Evolutionary conservation across 805 yeast genomes (phyloP).

Genomic region (Wickerhamiella siamensis): DNA sequence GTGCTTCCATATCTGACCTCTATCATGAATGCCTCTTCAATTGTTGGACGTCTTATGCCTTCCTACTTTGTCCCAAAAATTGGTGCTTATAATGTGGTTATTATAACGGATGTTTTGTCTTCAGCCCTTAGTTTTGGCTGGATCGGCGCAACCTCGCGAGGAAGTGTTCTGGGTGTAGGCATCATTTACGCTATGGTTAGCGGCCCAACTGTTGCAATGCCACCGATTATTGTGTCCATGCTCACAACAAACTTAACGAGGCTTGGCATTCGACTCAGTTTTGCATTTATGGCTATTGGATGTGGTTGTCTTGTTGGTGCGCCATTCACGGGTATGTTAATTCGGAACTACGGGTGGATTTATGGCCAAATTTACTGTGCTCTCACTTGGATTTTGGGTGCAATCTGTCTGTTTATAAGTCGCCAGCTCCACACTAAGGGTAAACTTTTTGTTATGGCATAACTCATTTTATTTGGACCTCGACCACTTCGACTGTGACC

Average conservation of each 20-base stretch:
- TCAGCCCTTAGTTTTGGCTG: constrained; percentile 23
- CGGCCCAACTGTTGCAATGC: constrained; percentile 21
- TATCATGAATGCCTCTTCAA: constrained; percentile 27
- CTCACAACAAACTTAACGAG: constrained; percentile 16
- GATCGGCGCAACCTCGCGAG: constrained; percentile 21
- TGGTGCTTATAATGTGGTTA: not conserved
- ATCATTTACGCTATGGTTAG: constrained; percentile 21
- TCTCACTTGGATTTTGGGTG: not conserved
- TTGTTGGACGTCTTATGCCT: constrained; percentile 37
- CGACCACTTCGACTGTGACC: no score
- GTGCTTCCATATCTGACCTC: constrained; percentile 23
- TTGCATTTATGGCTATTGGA: constrained; percentile 43
- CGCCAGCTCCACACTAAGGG: constrained; percentile 2
- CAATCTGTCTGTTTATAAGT: not conserved
- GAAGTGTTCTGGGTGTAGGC: constrained; percentile 19
- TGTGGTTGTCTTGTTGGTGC: constrained; percentile 26
- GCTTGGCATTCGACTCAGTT: constrained; percentile 37
- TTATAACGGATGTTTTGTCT: constrained; percentile 9
- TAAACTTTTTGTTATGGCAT: not conserved
- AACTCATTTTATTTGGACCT: no score
- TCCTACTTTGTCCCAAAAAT: constrained; percentile 32
- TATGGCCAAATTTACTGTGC: constrained; percentile 9
- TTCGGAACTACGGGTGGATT: constrained; percentile 8
- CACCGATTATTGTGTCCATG: constrained; percentile 20
- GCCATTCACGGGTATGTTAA: constrained; percentile 19